Conservation (phyloP, 768 basidiomycete genomes). For the Termitomyces sp. region DNA sequence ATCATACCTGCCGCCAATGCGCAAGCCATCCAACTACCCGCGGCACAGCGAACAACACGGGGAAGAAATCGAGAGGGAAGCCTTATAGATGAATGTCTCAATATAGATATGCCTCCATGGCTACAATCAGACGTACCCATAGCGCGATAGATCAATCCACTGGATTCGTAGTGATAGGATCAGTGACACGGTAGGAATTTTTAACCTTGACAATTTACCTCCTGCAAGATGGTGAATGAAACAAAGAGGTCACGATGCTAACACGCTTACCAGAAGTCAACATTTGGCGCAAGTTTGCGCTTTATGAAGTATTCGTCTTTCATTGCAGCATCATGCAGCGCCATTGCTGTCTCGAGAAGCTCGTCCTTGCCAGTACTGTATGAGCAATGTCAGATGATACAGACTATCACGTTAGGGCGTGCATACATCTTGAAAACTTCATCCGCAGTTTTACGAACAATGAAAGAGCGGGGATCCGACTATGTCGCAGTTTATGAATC, state of each 20-base stretch:
- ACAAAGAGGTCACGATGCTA: conserved; percentile 7
- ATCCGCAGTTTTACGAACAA: conserved; percentile 86
- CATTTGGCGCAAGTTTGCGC: conserved; percentile 82
- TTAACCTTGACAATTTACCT: conserved; percentile 36
- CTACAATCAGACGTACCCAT: conserved; percentile 56
- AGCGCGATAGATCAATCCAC: conserved; percentile 86
- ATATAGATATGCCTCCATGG: conserved; percentile 1
- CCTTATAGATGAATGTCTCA: conserved; percentile 40
- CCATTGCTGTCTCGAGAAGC: conserved; percentile 86
- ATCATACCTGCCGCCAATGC: conserved; percentile 79
- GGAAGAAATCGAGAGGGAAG: conserved; percentile 93
- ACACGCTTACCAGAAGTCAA: conserved; percentile 76
- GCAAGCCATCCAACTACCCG: conserved; percentile 92
- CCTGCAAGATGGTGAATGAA: conserved; percentile 35
- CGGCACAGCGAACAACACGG: conserved; percentile 89
- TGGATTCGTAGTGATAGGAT: conserved; percentile 24
- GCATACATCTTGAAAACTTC: conserved; percentile 86
- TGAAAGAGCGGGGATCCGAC: conserved; percentile 90
- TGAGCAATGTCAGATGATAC: background rate
- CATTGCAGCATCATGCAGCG: conserved; percentile 83
- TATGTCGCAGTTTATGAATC: conserved; percentile 23
- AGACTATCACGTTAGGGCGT: background rate
- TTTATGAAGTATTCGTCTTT: conserved; percentile 87
- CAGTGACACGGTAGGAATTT: background rate
- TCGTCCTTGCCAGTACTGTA: conserved; percentile 80